Percentiles rank a stretch among this genome's conserved stretches.
Conservation (phyloP, 345 rosid species). For the thale cress (Arabidopsis thaliana) region DNA sequence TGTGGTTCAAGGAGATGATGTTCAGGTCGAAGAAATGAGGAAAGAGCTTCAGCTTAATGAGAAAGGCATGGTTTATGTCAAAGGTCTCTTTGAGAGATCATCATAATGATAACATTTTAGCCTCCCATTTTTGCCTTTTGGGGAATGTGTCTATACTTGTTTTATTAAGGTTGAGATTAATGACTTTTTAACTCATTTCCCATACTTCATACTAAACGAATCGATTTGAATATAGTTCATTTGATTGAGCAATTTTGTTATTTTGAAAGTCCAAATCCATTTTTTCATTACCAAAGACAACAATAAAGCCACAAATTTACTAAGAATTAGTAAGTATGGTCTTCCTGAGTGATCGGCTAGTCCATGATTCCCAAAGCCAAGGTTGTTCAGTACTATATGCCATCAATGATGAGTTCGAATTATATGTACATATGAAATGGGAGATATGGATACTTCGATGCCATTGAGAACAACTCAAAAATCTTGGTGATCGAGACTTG, state of each 20-base stretch:
- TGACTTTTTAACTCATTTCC: slow-evolving; percentile 18
- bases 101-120: slow-evolving; percentile 5
- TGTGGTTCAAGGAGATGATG: slow-evolving; percentile 93
- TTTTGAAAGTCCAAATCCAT: not conserved
- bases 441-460: too few species aligned
- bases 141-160: slow-evolving; percentile 20
- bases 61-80: slow-evolving; percentile 93
- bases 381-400: too few species aligned
- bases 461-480: too few species aligned
- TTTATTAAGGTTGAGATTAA: not conserved
- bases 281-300: too few species aligned
- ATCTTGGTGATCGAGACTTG: too few species aligned
- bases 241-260: not conserved
- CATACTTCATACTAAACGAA: slow-evolving; percentile 3
- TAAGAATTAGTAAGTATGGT: not conserved
- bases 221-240: not conserved
- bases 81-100: slow-evolving; percentile 85
- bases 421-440: too few species aligned
- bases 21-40: slow-evolving; percentile 87
- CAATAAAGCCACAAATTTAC: not conserved
- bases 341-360: not conserved
- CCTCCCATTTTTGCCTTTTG: slow-evolving; percentile 35
- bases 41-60: slow-evolving; percentile 80
- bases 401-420: too few species aligned
- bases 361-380: not conserved